A percentile compares a stretch with the other conserved stretches of the same genome.
Evolutionary conservation across 1,139 yeast genomes (phyloP).

Genomic region (Hemisphaericaspora lyxosophila): DNA sequence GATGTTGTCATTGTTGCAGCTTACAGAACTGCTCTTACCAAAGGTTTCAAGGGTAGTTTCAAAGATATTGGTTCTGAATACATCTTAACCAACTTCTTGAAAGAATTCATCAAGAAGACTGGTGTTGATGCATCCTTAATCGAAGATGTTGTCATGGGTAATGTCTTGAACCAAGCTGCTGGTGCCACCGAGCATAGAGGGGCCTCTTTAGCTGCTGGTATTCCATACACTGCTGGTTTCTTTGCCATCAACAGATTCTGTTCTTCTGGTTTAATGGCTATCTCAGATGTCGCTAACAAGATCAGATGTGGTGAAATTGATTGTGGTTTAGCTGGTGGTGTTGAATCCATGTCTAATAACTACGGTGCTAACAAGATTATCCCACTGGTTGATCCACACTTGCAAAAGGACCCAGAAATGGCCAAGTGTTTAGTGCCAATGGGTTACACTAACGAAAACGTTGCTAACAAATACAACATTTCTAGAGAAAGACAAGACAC

Average conservation of each 20-base stretch:
- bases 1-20: slow-evolving; percentile 89
- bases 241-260: slow-evolving; percentile 90
- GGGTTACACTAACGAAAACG: slow-evolving; percentile 66
- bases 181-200: slow-evolving; percentile 94
- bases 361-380: slow-evolving; percentile 78
- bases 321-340: slow-evolving; percentile 89
- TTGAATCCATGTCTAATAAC: slow-evolving; percentile 85
- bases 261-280: slow-evolving; percentile 89
- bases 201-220: slow-evolving; percentile 53
- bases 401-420: slow-evolving; percentile 30
- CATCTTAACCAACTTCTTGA: slow-evolving; percentile 61
- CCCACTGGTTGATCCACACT: slow-evolving; percentile 57
- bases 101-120: slow-evolving; percentile 58
- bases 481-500: slow-evolving; percentile 77
- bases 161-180: slow-evolving; percentile 85
- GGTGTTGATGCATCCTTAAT: slow-evolving; percentile 65
- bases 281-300: slow-evolving; percentile 85
- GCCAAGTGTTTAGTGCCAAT: slow-evolving; percentile 53
- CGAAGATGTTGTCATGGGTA: slow-evolving; percentile 85
- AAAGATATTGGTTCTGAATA: slow-evolving; percentile 77
- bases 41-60: slow-evolving; percentile 81
- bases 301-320: slow-evolving; percentile 85
- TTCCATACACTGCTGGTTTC: slow-evolving; percentile 64
- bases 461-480: slow-evolving; percentile 52
- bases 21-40: slow-evolving; percentile 84